These are phyloP conservation scores for Eimeria necatrix DNA, from an alignment of 169 alveolate species.

Conservation along the genomic window DNA sequence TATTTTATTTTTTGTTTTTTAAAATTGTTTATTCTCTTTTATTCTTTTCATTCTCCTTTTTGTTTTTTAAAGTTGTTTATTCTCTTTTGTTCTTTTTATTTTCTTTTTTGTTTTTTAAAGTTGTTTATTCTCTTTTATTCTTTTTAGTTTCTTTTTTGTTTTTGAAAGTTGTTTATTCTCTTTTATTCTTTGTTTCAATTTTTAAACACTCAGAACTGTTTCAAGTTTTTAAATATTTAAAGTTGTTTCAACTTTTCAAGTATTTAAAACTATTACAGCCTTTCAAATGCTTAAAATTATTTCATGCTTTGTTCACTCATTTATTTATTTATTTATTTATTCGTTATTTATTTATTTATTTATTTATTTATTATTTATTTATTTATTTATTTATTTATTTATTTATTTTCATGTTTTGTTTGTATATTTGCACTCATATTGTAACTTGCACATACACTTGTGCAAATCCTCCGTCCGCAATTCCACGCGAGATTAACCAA, in stretches of 20 bases:
- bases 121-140: not conserved
- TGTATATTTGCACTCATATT: not conserved
- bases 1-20: not conserved
- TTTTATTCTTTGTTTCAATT: too few relatives aligned
- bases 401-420: not conserved
- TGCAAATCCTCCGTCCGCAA: not conserved
- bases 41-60: not conserved
- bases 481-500: not conserved
- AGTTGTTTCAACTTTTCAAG: not conserved
- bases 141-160: not conserved
- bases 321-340: too few relatives aligned
- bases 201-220: too few relatives aligned
- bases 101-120: not conserved
- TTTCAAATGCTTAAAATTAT: not conserved
- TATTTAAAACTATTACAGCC: not conserved
- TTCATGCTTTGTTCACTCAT: not conserved
- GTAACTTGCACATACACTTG: too few relatives aligned
- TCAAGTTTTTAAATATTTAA: not conserved
- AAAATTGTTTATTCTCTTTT: not conserved
- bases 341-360: not conserved
- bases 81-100: not conserved
- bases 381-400: too few relatives aligned
- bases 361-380: too few relatives aligned
- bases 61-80: too few relatives aligned
- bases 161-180: not conserved